Percentiles rank a stretch among this genome's conserved stretches.
Conservation (phyloP, 495 filamentous ascomycete species). For the Penicillium cataractarum region DNA sequence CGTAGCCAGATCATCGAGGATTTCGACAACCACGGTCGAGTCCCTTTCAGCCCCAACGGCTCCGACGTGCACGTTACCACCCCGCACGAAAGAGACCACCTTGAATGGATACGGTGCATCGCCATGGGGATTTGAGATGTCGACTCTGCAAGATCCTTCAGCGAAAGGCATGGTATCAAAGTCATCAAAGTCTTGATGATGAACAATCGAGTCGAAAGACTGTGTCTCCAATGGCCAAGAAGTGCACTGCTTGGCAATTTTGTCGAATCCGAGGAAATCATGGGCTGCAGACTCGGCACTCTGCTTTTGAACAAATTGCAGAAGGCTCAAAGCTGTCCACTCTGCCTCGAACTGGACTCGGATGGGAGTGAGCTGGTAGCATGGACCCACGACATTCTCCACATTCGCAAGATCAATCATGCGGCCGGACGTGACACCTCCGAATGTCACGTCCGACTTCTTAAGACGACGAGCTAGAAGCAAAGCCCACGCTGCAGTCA, state of each 20-base stretch:
- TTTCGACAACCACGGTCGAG: slow-evolving; percentile 27
- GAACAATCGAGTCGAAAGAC: slow-evolving; percentile 37
- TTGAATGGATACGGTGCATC: slow-evolving; percentile 43
- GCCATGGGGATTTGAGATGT: slow-evolving; percentile 43
- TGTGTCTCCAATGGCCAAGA: slow-evolving; percentile 24
- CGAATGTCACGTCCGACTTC: slow-evolving; percentile 60
- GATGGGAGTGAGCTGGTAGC: slow-evolving; percentile 42
- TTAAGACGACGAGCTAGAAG: slow-evolving; percentile 55
- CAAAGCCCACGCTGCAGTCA: slow-evolving; percentile 66
- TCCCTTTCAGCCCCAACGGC: slow-evolving; percentile 40
- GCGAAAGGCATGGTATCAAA: slow-evolving; percentile 49
- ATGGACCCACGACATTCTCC: slow-evolving; percentile 51
- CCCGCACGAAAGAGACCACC: slow-evolving; percentile 42
- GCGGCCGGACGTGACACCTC: slow-evolving; percentile 57
- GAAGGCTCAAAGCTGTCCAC: slow-evolving; percentile 42
- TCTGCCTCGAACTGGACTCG: slow-evolving; percentile 35
- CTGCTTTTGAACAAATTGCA: slow-evolving; percentile 39
- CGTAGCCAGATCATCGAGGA: slow-evolving; percentile 34
- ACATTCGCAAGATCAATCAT: slow-evolving; percentile 47
- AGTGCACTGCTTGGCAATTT: slow-evolving; percentile 31
- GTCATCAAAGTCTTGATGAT: slow-evolving; percentile 44
- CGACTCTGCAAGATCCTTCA: slow-evolving; percentile 34
- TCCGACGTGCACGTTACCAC: slow-evolving; percentile 38
- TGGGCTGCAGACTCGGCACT: slow-evolving; percentile 32
- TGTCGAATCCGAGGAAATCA: slow-evolving; percentile 38